Conservation (phyloP, 208 protist genomes). For the Trypanosoma mega region DNA sequence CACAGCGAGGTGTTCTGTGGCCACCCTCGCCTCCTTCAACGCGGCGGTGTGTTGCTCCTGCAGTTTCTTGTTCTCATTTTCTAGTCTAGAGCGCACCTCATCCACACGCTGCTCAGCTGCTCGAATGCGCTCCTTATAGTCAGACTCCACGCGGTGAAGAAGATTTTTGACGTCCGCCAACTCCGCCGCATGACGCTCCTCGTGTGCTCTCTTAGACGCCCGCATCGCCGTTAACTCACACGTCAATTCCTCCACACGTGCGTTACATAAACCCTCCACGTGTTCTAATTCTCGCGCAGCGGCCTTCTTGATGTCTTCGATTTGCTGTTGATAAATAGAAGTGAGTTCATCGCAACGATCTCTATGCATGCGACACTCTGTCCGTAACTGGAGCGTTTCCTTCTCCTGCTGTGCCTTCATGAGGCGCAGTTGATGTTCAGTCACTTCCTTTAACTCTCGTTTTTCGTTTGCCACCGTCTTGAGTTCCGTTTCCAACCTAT, state of each 20-base stretch:
- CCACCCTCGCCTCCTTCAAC: slow-evolving; percentile 42
- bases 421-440: slow-evolving; percentile 72
- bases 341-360: slow-evolving; percentile 53
- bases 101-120: slow-evolving; percentile 58
- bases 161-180: slow-evolving; percentile 45
- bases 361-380: slow-evolving; percentile 47
- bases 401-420: slow-evolving; percentile 73
- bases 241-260: slow-evolving; percentile 53
- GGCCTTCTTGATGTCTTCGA: slow-evolving; percentile 77
- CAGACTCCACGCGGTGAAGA: slow-evolving; percentile 60
- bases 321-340: slow-evolving; percentile 56
- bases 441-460: slow-evolving; percentile 37
- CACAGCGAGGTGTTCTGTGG: slow-evolving; percentile 50
- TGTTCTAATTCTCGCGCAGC: slow-evolving; percentile 65
- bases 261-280: slow-evolving; percentile 62
- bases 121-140: slow-evolving; percentile 75
- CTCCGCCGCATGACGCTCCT: slow-evolving; percentile 54
- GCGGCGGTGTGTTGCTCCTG: slow-evolving; percentile 38
- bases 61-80: slow-evolving; percentile 34
- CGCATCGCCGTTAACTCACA: slow-evolving; percentile 62
- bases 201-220: slow-evolving; percentile 37
- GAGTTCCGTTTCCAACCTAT: slow-evolving; percentile 33
- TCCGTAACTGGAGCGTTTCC: slow-evolving; percentile 46
- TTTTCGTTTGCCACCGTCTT: slow-evolving; percentile 38
- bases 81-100: slow-evolving; percentile 49